These are phyloP conservation scores for Podospora sp. DNA, from an alignment of 495 filamentous ascomycete species.

Conservation along the genomic window DNA sequence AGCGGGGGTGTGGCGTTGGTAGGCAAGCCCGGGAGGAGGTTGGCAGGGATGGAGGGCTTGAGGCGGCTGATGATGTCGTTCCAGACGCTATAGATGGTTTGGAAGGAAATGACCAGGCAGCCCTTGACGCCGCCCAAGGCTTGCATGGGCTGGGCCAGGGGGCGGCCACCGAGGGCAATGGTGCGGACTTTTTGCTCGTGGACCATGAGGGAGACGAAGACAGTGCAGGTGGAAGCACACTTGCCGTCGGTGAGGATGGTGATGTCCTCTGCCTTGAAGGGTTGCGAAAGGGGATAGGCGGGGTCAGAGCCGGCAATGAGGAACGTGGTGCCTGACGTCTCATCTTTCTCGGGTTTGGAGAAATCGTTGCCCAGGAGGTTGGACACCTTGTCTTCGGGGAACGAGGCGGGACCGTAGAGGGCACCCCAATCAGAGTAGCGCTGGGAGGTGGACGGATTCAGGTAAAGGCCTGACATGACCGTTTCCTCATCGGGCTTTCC, in stretches of 20 bases:
- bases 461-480: conserved; percentile 12
- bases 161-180: conserved; percentile 62
- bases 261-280: conserved; percentile 42
- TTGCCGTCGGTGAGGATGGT: conserved; percentile 59
- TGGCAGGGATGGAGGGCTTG: neutral
- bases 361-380: conserved; percentile 37
- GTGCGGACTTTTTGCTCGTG: conserved; percentile 60
- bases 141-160: conserved; percentile 57
- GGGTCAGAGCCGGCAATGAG: conserved; percentile 28
- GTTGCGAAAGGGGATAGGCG: conserved; percentile 34
- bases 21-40: conserved; percentile 1
- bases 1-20: conserved; percentile 11
- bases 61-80: neutral
- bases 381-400: conserved; percentile 4
- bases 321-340: conserved; percentile 30
- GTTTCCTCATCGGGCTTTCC: conserved; percentile 6
- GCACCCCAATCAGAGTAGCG: conserved; percentile 10
- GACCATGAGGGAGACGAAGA: conserved; percentile 61
- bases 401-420: conserved; percentile 12
- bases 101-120: conserved; percentile 26
- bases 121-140: conserved; percentile 65
- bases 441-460: conserved; percentile 26
- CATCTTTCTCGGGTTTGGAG: conserved; percentile 12
- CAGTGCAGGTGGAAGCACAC: conserved; percentile 64
- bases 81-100: neutral